Conservation (phyloP, 371 early-diverging fungal species). For the Amoeboaphelidium protococcarum region DNA sequence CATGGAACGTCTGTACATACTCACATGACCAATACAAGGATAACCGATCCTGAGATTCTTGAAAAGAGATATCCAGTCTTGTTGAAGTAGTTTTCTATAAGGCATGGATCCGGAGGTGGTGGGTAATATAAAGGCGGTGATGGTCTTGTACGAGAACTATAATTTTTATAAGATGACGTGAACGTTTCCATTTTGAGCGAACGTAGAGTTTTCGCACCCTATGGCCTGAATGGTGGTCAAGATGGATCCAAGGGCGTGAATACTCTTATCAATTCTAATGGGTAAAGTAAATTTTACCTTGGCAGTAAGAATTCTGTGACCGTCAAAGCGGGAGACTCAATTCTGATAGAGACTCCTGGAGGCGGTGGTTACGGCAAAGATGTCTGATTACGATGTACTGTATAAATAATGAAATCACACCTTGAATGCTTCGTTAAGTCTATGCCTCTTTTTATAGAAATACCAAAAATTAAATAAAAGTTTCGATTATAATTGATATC, state of each 20-base stretch:
- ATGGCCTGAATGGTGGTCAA: constrained; percentile 55
- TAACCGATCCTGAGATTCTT: constrained; percentile 84
- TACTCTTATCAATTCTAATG: constrained; percentile 33
- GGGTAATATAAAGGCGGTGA: constrained; percentile 61
- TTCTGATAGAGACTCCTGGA: constrained; percentile 69
- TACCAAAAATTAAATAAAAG: no score
- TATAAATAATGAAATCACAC: no score
- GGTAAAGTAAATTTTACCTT: constrained; percentile 27
- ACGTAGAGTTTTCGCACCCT: constrained; percentile 64
- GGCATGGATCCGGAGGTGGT: constrained; percentile 44
- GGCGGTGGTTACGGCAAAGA: constrained; percentile 40
- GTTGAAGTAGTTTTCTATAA: constrained; percentile 47
- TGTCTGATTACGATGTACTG: no score
- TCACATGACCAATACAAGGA: constrained; percentile 91
- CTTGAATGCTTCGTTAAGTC: no score
- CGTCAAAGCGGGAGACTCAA: constrained; percentile 41
- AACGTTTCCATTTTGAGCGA: constrained; percentile 75
- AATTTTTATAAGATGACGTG: constrained; percentile 37
- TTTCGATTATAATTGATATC: no score
- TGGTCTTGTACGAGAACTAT: constrained; percentile 57
- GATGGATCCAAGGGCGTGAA: constrained; percentile 45
- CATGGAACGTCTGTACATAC: constrained; percentile 48
- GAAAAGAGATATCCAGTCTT: constrained; percentile 84
- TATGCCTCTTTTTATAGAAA: no score
- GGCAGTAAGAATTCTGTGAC: constrained; percentile 62